Base-by-base conservation (phyloP, 768 basidiomycete species). In the Naganishia friedmannii region DNA sequence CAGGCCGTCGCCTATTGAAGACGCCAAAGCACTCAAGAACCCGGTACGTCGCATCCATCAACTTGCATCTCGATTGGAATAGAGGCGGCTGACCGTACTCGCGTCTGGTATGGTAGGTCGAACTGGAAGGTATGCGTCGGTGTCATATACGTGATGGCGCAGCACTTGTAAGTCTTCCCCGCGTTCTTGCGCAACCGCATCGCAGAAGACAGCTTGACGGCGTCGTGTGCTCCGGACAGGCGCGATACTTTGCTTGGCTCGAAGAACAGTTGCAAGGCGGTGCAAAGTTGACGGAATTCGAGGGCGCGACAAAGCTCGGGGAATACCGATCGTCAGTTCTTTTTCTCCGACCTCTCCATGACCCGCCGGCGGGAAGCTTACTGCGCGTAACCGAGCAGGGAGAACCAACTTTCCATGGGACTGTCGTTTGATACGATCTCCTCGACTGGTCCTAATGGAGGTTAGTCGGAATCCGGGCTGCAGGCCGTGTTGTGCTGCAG, bases 361-460 rank as follows among this genome's bases (percentile, higher is more conserved):
- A 17, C 57, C 53, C 69, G 65, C 7, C 23, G 12, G 6, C 69
- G 66, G 0, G 31, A 53, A 31, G 51, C 51, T 53, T 51, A 53
- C 37, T 46, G 48, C 3, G n/a, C 19, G 7, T 29, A 45, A 15
- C 23, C 69, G 42, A 42, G 93, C 92, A 63, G 60, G 10, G 87
- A 93, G 77, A 84, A 90, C 28, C 86, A 87, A 32, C 76, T 88
- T 58, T 99, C 92, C 85, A 88, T 86, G 73, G 95, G 95, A 0
- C 82, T 94, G 17, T 94, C 92, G 1, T 99, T 99, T 79, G 81
- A 86, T 0, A 96, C 96, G 0, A 98, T 99, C 67, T 96, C 93
- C 0, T 89, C 91, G 0, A 88, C 91, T 6, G 95, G 95, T 0
- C 88, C 93, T 0, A 98, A 98, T 77, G 93, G 88, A 71, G 60